Conservation (phyloP, 371 early-diverging fungal species). For the Syncephalastrum sp. region DNA sequence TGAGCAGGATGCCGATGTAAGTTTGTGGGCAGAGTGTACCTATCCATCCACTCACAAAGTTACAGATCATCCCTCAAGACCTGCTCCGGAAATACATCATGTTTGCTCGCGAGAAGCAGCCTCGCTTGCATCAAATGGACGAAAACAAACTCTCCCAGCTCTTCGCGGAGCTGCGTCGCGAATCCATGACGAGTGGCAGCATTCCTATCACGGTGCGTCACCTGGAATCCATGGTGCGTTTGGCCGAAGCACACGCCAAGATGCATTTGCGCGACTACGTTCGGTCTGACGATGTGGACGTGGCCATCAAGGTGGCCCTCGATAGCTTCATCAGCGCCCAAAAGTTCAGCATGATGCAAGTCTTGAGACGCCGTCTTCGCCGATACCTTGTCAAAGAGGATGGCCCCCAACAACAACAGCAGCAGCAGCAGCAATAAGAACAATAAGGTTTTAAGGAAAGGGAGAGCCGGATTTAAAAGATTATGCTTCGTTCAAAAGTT, state of each 20-base stretch:
- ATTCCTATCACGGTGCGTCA: slow-evolving; percentile 99
- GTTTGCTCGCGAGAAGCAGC: slow-evolving; percentile 91
- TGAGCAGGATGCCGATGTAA: slow-evolving; percentile 41
- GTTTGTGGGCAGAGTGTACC: too few species aligned
- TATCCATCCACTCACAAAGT: too few species aligned
- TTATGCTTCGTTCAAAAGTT: too few species aligned
- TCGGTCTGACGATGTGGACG: slow-evolving; percentile 91
- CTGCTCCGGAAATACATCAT: slow-evolving; percentile 96
- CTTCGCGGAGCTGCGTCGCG: slow-evolving; percentile 94
- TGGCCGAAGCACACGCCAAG: slow-evolving; percentile 97
- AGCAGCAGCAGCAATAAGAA: too few species aligned
- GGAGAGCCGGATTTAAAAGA: too few species aligned
- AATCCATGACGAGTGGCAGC: slow-evolving; percentile 84
- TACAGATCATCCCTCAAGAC: slow-evolving; percentile 76
- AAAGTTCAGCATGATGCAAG: slow-evolving; percentile 89
- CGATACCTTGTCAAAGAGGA: too few species aligned
- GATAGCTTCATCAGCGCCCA: slow-evolving; percentile 97
- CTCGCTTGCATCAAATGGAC: slow-evolving; percentile 87
- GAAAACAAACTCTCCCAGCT: slow-evolving; percentile 83
- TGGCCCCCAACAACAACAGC: too few species aligned
- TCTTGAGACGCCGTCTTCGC: too few species aligned
- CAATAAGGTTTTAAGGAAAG: too few species aligned
- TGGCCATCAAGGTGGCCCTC: slow-evolving; percentile 93
- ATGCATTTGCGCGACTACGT: slow-evolving; percentile 98
- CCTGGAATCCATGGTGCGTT: slow-evolving; percentile 97